Conservation (phyloP, 2,329 filamentous ascomycete species). For the Pseudogymnoascus sp. region DNA sequence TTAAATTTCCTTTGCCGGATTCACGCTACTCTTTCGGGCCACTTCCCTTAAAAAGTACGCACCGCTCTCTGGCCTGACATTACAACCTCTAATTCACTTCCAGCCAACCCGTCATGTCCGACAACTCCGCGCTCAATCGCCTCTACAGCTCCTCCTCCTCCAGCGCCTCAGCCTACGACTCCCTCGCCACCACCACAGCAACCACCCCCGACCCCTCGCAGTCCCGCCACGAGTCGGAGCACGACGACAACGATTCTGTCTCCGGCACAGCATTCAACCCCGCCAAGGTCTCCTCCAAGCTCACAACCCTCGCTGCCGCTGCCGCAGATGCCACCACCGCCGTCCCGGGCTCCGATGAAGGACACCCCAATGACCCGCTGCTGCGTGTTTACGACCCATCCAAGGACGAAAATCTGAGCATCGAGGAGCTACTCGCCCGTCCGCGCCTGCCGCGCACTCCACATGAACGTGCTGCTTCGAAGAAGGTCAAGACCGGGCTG, state of each 20-base stretch:
- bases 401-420: conserved; percentile 2
- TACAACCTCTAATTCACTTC: not conserved
- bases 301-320: not conserved
- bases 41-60: not conserved
- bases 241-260: not conserved
- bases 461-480: not conserved
- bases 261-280: not conserved
- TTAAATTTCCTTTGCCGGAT: not conserved
- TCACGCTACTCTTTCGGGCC: not conserved
- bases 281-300: conserved; percentile 1
- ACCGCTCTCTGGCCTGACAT: not conserved
- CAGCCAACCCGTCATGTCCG: conserved; percentile 4
- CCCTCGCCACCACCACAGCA: not conserved
- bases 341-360: not conserved
- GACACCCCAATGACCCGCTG: conserved; percentile 1
- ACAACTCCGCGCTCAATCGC: not conserved
- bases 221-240: not conserved
- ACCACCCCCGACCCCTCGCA: conserved; percentile 1
- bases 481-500: not conserved
- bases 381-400: conserved; percentile 7
- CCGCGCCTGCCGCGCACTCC: not conserved
- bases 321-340: not conserved
- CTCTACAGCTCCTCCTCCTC: not conserved
- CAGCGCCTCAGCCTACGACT: not conserved
- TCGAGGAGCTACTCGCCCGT: conserved; percentile 12